Evolutionary conservation across 202 grass and related monocot species (phyloP).

Genomic region (Alloteropsis angusta): DNA sequence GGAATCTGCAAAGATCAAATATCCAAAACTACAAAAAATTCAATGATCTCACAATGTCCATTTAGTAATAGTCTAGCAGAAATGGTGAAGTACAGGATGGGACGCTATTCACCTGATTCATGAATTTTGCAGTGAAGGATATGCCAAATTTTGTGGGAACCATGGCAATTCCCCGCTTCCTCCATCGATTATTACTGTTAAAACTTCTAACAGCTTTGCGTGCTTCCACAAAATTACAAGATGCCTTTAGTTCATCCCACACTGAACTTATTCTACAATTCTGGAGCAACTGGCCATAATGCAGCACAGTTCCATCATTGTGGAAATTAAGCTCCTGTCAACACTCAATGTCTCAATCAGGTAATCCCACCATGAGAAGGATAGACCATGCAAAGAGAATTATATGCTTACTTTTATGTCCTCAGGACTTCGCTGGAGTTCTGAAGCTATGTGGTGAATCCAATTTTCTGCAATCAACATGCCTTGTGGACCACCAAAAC

Average conservation of each 20-base stretch:
- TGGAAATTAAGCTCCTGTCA: conserved; percentile 91
- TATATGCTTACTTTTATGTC: conserved; percentile 66
- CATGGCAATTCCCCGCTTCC: conserved; percentile 82
- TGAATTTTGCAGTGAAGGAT: conserved; percentile 67
- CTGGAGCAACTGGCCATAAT: conserved; percentile 78
- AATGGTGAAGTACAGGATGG: background rate
- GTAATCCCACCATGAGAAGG: background rate
- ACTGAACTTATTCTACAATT: conserved; percentile 61
- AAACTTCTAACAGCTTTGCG: conserved; percentile 38
- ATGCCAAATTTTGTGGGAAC: conserved; percentile 95
- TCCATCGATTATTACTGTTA: conserved; percentile 77
- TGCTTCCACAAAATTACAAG: conserved; percentile 61
- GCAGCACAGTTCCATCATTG: conserved; percentile 50
- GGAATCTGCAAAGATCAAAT: background rate
- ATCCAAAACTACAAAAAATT: conserved; percentile 5
- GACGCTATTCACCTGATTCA: conserved; percentile 71
- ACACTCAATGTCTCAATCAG: background rate
- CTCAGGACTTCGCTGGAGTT: conserved; percentile 64
- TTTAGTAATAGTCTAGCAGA: background rate
- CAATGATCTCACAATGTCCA: background rate
- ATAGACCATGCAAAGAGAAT: conserved; percentile 6
- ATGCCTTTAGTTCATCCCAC: conserved; percentile 82
- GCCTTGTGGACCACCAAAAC: conserved; percentile 92
- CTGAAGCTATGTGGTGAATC: conserved; percentile 78
- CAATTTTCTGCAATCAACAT: conserved; percentile 90